Conservation (phyloP, 1,284 basidiomycete genomes). For the Laetiporus sulphureus region DNA sequence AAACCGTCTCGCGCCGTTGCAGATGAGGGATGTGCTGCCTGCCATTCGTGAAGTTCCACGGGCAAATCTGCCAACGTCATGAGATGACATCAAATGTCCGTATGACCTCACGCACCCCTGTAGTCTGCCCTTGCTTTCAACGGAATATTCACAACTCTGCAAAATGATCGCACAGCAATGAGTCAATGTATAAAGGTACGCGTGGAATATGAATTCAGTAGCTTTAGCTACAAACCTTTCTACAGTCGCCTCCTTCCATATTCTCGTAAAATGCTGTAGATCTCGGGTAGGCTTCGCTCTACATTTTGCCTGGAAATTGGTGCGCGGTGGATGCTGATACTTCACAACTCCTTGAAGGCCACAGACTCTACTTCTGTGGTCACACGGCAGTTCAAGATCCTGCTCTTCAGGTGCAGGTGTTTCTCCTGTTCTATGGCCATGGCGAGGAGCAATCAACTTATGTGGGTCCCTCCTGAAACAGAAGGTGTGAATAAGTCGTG, state of each 20-base stretch:
- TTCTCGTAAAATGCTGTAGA: slow-evolving; percentile 45
- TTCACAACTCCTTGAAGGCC: slow-evolving; percentile 28
- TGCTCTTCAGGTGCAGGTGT: neutral
- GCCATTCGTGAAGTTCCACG: slow-evolving; percentile 39
- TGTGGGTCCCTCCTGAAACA: slow-evolving; percentile 39
- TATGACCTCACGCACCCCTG: slow-evolving; percentile 35
- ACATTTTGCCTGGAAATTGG: slow-evolving; percentile 41
- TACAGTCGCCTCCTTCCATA: slow-evolving; percentile 31
- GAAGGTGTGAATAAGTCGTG: no score
- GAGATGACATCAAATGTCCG: neutral
- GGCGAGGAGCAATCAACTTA: slow-evolving; percentile 6
- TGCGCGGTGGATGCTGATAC: slow-evolving; percentile 41
- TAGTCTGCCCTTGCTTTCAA: slow-evolving; percentile 50
- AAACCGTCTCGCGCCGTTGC: slow-evolving; percentile 43
- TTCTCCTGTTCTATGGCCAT: neutral
- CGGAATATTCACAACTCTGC: slow-evolving; percentile 48
- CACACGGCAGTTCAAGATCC: slow-evolving; percentile 30
- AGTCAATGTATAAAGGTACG: no score
- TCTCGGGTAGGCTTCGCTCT: slow-evolving; percentile 35
- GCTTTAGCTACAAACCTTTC: slow-evolving; percentile 27
- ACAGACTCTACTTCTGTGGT: slow-evolving; percentile 30
- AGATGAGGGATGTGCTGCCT: slow-evolving; percentile 49
- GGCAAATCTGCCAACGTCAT: slow-evolving; percentile 26
- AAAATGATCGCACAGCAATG: no score
- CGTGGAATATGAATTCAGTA: neutral